A percentile compares a stretch with the other conserved stretches of the same genome.
Conservation (phyloP, 139 green algal species). For the Yamagishiella unicocca region DNA sequence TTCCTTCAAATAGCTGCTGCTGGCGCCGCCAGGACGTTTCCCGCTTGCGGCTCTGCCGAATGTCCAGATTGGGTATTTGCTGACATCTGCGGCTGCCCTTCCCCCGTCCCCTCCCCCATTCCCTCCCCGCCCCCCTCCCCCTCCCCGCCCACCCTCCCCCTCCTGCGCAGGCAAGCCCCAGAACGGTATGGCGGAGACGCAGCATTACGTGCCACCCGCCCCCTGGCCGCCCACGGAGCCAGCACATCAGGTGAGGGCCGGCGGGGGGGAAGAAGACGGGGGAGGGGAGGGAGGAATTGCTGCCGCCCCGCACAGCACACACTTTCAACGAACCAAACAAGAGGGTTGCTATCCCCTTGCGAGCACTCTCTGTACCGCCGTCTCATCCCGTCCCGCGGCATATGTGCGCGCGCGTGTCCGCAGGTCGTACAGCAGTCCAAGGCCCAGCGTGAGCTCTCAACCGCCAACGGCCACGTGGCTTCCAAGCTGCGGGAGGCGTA, state of each 20-base stretch:
- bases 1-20: no score
- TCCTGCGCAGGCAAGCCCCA: constrained; percentile 4
- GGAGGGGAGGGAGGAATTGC: background rate
- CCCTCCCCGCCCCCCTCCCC: background rate
- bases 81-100: no score
- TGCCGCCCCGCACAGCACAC: no score
- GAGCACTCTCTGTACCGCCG: no score
- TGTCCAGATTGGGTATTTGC: no score
- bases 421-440: background rate
- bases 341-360: no score
- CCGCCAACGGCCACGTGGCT: background rate
- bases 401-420: background rate
- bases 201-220: constrained; percentile 24
- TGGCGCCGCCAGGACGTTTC: no score
- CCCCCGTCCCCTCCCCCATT: background rate
- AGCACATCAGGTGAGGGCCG: background rate
- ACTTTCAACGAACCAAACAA: no score
- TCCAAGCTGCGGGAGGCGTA: constrained; percentile 33
- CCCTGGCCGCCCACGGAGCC: constrained; percentile 31
- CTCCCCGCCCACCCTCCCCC: background rate
- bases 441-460: background rate
- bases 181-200: constrained; percentile 21
- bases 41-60: no score
- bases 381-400: background rate
- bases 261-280: background rate